phyloP scores from a whole-genome alignment of 495 filamentous ascomycete genomes.

The Penicillium egyptiacum region DNA sequence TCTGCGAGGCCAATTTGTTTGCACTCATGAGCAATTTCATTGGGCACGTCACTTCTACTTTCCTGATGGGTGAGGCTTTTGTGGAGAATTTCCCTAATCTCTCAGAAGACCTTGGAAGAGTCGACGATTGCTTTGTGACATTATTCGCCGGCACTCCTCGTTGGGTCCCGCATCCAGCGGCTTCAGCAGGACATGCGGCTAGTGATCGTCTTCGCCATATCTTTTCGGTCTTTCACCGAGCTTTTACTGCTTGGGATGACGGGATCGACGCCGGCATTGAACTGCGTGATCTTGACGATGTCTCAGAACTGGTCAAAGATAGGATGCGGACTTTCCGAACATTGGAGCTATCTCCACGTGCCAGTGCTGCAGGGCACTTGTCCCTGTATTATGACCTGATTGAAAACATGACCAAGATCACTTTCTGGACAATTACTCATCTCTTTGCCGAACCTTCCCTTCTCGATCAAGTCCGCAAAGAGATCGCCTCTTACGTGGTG shows the following conservation, averaged over 20 bases:
- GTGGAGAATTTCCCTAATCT: slow-evolving; percentile 54
- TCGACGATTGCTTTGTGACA: slow-evolving; percentile 54
- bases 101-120: slow-evolving; percentile 53
- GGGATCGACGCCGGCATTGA: slow-evolving; percentile 46
- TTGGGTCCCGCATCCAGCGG: slow-evolving; percentile 49
- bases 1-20: slow-evolving; percentile 53
- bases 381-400: slow-evolving; percentile 55
- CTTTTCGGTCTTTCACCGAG: slow-evolving; percentile 50
- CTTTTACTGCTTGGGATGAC: slow-evolving; percentile 47
- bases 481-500: slow-evolving; percentile 49
- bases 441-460: slow-evolving; percentile 49
- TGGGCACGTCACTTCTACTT: slow-evolving; percentile 48
- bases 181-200: slow-evolving; percentile 54
- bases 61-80: slow-evolving; percentile 56
- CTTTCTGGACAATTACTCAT: slow-evolving; percentile 58
- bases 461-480: slow-evolving; percentile 50
- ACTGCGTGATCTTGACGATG: slow-evolving; percentile 55
- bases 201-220: slow-evolving; percentile 49
- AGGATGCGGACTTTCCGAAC: slow-evolving; percentile 42
- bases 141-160: slow-evolving; percentile 53
- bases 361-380: slow-evolving; percentile 39
- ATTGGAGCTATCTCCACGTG: slow-evolving; percentile 30
- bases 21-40: slow-evolving; percentile 56
- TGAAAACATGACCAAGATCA: slow-evolving; percentile 50
- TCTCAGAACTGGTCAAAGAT: slow-evolving; percentile 48